phyloP scores from a whole-genome alignment of 129 eudicot genomes.

The Chrysanthemum lavandulifolium region DNA sequence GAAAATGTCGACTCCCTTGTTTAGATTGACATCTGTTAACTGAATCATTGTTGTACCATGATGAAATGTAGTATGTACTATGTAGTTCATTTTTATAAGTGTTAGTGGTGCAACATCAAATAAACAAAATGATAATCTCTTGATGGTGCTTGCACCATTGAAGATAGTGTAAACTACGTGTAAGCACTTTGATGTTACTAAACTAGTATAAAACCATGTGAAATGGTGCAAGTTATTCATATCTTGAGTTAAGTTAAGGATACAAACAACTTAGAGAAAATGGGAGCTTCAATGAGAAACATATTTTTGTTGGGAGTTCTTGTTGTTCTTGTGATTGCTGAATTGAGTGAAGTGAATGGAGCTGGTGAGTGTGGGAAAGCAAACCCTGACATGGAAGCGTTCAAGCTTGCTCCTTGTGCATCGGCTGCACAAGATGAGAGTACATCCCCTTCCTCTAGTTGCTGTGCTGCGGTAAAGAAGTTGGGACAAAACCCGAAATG shows the following conservation, averaged over 20 bases:
- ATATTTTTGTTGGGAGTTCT: slow-evolving; percentile 44
- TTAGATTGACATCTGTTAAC: not conserved
- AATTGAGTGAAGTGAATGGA: slow-evolving; percentile 44
- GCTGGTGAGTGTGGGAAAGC: slow-evolving; percentile 74
- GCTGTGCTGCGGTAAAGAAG: slow-evolving; percentile 68
- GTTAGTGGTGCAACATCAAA: slow-evolving; percentile 35
- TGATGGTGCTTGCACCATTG: slow-evolving; percentile 54
- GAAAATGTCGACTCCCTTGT: slow-evolving; percentile 25
- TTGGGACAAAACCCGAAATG: slow-evolving; percentile 78
- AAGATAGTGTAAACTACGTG: slow-evolving; percentile 37
- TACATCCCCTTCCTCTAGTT: slow-evolving; percentile 46
- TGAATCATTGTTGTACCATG: slow-evolving; percentile 28
- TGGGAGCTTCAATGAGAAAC: slow-evolving; percentile 51
- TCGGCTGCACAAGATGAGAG: slow-evolving; percentile 64
- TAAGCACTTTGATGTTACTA: slow-evolving; percentile 19
- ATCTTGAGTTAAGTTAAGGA: slow-evolving; percentile 2
- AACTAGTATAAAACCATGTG: slow-evolving; percentile 36
- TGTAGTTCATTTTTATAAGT: slow-evolving; percentile 8
- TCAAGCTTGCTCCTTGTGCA: slow-evolving; percentile 79
- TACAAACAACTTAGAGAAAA: slow-evolving; percentile 17
- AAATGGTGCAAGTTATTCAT: slow-evolving; percentile 23
- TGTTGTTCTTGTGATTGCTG: slow-evolving; percentile 32
- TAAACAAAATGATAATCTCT: slow-evolving; percentile 11
- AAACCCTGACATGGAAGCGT: slow-evolving; percentile 70
- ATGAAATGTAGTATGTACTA: slow-evolving; percentile 8